phyloP scores from a whole-genome alignment of 2,329 filamentous ascomycete genomes.

The Cryphonectria parasitica region DNA sequence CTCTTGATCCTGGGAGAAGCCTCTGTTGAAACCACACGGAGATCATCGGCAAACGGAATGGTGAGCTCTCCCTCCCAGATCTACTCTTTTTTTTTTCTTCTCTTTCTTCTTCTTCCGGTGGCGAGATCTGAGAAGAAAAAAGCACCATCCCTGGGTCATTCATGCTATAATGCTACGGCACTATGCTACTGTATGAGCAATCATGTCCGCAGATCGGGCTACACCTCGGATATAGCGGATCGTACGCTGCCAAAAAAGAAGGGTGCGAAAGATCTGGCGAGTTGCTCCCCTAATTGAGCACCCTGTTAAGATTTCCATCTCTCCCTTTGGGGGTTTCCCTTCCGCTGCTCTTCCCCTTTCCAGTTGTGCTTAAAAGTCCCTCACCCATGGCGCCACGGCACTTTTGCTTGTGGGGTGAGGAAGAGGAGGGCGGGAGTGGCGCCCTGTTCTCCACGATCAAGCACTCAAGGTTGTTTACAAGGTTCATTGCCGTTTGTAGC shows the following conservation, averaged over 20 bases:
- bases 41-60: background rate
- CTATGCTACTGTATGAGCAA: background rate
- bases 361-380: background rate
- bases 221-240: background rate
- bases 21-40: background rate
- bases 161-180: background rate
- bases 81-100: background rate
- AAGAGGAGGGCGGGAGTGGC: background rate
- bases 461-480: background rate
- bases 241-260: background rate
- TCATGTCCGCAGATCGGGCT: background rate
- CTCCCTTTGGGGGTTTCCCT: background rate
- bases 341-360: background rate
- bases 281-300: background rate
- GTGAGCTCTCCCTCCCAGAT: too few relatives aligned
- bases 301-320: background rate
- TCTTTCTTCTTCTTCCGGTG: background rate
- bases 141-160: background rate
- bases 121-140: background rate
- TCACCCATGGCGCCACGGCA: background rate
- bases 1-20: background rate
- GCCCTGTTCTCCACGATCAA: background rate
- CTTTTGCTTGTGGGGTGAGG: background rate
- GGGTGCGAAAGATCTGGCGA: background rate
- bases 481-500: background rate